A percentile compares a stretch with the other conserved stretches of the same genome.
These are phyloP conservation scores for Phytophthora syringae DNA, from an alignment of 352 stramenopile species.

Conservation along the genomic window DNA sequence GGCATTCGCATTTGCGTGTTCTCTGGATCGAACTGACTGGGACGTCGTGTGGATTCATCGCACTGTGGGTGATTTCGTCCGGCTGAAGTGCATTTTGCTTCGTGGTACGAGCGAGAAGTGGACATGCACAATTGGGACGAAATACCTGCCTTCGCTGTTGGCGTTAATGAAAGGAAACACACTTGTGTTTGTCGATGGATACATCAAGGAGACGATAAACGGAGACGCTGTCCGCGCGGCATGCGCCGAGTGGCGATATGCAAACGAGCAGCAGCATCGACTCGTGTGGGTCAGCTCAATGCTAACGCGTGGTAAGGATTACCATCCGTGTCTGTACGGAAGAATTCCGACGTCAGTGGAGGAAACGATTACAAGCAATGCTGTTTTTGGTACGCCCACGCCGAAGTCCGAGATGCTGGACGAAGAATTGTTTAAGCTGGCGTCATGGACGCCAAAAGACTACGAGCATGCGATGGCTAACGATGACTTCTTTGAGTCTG, in stretches of 20 bases:
- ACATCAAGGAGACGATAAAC: not conserved
- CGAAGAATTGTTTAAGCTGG: conserved; percentile 7
- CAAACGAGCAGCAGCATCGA: not conserved
- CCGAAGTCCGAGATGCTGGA: not conserved
- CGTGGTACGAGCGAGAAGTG: conserved; percentile 6
- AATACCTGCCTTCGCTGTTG: not conserved
- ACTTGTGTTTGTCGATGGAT: conserved; percentile 14
- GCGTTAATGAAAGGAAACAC: not conserved
- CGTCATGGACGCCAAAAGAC: conserved; percentile 11
- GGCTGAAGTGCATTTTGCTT: conserved; percentile 6
- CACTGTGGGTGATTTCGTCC: not conserved
- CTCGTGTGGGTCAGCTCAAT: conserved; percentile 14
- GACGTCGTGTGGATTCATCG: conserved; percentile 19
- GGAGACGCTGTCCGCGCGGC: not conserved
- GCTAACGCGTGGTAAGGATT: conserved; percentile 2
- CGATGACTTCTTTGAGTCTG: conserved; percentile 14
- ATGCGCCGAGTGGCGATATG: not conserved
- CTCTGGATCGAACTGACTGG: conserved; percentile 11
- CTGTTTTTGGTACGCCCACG: not conserved
- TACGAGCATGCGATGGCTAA: conserved; percentile 11
- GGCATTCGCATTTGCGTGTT: conserved; percentile 22
- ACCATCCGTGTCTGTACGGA: not conserved
- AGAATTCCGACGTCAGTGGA: not conserved
- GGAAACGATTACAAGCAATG: not conserved
- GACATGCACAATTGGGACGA: not conserved